phyloP scores from a whole-genome alignment of 768 basidiomycete genomes.

The Suillus subalutaceus region DNA sequence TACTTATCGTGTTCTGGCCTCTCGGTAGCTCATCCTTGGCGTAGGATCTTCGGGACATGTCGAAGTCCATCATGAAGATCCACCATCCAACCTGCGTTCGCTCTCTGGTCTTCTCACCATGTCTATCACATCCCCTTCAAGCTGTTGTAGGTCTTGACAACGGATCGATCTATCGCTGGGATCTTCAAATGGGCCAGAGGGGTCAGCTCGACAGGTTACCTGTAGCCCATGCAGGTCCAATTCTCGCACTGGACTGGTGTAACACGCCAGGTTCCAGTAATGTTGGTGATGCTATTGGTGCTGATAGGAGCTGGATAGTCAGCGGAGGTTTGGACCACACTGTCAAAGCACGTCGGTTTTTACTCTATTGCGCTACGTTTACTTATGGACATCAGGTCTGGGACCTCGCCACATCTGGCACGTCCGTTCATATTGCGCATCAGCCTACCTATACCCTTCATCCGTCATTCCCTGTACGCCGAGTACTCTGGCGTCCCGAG shows the following conservation, averaged over 20 bases:
- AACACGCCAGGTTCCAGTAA: conserved; percentile 30
- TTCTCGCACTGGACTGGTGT: conserved; percentile 78
- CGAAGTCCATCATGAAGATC: conserved; percentile 32
- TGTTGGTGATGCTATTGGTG: conserved; percentile 16
- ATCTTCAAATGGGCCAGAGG: conserved; percentile 75
- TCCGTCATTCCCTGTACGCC: conserved; percentile 73
- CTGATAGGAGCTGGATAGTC: conserved; percentile 67
- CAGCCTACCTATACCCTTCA: conserved; percentile 73
- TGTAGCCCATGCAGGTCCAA: conserved; percentile 72
- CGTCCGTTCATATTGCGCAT: conserved; percentile 58
- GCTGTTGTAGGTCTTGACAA: conserved; percentile 71
- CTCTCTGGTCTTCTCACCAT: conserved; percentile 71
- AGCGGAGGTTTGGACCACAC: conserved; percentile 80
- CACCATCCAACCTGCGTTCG: conserved; percentile 72
- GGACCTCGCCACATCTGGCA: conserved; percentile 51
- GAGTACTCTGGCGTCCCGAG: conserved; percentile 75
- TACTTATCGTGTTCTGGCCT: conserved; percentile 5
- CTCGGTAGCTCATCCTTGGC: conserved; percentile 8
- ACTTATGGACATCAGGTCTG: conserved; percentile 54
- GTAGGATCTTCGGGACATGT: conserved; percentile 64
- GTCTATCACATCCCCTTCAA: conserved; percentile 64
- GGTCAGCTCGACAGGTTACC: conserved; percentile 55
- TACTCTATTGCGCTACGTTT: neutral
- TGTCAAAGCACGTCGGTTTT: conserved; percentile 58
- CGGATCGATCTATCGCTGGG: conserved; percentile 77